phyloP scores from a whole-genome alignment of 2,329 filamentous ascomycete species.

The Trichoderma oligosporum region DNA sequence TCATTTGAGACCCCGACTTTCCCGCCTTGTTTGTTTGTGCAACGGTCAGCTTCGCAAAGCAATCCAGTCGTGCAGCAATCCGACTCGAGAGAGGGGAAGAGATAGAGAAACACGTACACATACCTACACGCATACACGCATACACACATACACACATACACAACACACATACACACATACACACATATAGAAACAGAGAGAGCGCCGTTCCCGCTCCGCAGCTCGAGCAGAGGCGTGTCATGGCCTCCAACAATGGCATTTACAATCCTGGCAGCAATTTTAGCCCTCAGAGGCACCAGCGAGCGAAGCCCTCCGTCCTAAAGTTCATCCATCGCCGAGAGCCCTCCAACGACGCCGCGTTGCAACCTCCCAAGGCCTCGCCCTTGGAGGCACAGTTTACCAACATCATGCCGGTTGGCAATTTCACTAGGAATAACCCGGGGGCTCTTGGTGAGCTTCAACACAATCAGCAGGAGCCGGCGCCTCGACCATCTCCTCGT shows the following conservation, averaged over 20 bases:
- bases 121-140: too few species aligned
- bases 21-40: background rate
- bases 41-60: background rate
- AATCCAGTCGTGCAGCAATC: background rate
- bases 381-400: constrained; percentile 25
- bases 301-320: constrained; percentile 48
- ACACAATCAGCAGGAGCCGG: constrained; percentile 49
- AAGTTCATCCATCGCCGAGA: constrained; percentile 50
- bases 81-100: background rate
- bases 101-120: background rate
- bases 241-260: constrained; percentile 22
- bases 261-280: constrained; percentile 16
- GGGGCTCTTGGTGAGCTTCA: constrained; percentile 55
- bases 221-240: constrained; percentile 18
- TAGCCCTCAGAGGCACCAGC: constrained; percentile 33
- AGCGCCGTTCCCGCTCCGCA: background rate
- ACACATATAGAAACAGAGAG: background rate
- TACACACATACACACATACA: too few species aligned
- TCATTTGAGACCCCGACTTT: constrained; percentile 3
- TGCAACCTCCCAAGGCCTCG: constrained; percentile 25
- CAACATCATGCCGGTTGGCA: constrained; percentile 32
- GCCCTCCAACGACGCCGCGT: constrained; percentile 41
- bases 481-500: constrained; percentile 36
- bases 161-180: too few species aligned
- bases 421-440: constrained; percentile 37